Percentiles rank a stretch among this genome's conserved stretches.
Evolutionary conservation across 768 basidiomycete species (phyloP).

Genomic region (Saitozyma sp.): DNA sequence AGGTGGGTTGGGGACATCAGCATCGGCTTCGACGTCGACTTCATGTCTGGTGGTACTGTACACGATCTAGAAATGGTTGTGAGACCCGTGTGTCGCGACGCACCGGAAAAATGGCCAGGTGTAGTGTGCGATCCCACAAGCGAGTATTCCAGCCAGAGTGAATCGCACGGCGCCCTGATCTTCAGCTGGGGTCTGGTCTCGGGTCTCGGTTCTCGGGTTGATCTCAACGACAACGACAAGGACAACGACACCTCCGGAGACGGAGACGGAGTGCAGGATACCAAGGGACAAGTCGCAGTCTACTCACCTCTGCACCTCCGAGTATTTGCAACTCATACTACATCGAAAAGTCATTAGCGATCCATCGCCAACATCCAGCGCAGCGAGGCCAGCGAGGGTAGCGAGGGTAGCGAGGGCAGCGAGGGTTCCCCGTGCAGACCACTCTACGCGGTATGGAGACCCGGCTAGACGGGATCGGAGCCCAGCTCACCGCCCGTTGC

Average conservation of each 20-base stretch:
- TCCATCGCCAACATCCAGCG: too few relatives aligned
- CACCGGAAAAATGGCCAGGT: slow-evolving; percentile 49
- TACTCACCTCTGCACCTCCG: too few relatives aligned
- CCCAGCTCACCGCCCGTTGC: slow-evolving; percentile 36
- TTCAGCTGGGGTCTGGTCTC: too few relatives aligned
- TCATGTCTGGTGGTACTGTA: too few relatives aligned
- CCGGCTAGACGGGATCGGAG: neutral
- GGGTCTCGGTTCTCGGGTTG: too few relatives aligned
- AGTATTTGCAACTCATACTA: too few relatives aligned
- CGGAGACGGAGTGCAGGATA: slow-evolving; percentile 5
- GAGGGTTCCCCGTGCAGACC: slow-evolving; percentile 29
- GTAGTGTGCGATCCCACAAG: slow-evolving; percentile 40
- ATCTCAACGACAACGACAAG: neutral
- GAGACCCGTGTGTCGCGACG: slow-evolving; percentile 7
- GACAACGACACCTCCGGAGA: neutral
- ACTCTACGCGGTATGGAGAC: slow-evolving; percentile 39
- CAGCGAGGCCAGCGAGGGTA: too few relatives aligned
- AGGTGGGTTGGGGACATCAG: slow-evolving; percentile 40
- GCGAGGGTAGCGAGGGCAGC: too few relatives aligned
- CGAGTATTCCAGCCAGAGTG: slow-evolving; percentile 45
- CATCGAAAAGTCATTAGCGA: too few relatives aligned
- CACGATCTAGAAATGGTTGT: too few relatives aligned
- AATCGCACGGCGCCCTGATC: slow-evolving; percentile 42
- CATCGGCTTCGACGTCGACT: neutral
- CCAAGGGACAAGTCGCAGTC: too few relatives aligned